phyloP scores from a whole-genome alignment of 2,329 filamentous ascomycete species.

The Pseudogymnoascus sp. region DNA sequence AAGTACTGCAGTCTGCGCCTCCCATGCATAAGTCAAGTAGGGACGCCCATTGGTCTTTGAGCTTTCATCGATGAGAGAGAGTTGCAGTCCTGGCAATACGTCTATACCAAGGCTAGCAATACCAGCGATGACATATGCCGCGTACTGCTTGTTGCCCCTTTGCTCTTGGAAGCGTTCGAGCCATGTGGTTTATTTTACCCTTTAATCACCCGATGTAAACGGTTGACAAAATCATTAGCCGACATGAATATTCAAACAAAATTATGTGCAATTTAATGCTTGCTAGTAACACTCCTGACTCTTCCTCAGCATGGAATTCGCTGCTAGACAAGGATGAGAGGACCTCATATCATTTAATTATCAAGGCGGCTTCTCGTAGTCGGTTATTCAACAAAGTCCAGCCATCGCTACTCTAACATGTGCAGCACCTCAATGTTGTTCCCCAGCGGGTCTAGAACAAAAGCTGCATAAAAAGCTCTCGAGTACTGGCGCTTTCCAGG shows the following conservation, averaged over 20 bases:
- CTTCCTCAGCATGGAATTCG: background rate
- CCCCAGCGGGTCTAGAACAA: slow-evolving; percentile 18
- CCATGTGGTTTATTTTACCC: too few species aligned
- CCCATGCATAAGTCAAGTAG: too few species aligned
- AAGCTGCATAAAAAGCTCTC: slow-evolving; percentile 19
- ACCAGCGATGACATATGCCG: too few species aligned
- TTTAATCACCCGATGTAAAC: too few species aligned
- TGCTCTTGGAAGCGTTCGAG: too few species aligned
- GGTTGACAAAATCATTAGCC: background rate
- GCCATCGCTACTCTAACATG: background rate
- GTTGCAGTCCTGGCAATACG: too few species aligned
- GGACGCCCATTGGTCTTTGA: too few species aligned
- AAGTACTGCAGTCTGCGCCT: background rate
- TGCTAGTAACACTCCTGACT: background rate
- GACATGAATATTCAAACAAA: background rate
- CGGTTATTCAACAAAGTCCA: background rate
- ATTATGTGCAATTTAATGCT: background rate
- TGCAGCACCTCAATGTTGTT: slow-evolving; percentile 18
- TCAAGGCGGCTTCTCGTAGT: background rate
- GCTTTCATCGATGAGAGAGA: too few species aligned
- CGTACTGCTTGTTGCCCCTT: too few species aligned
- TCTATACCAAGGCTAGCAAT: too few species aligned
- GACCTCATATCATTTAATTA: background rate
- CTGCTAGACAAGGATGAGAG: background rate
- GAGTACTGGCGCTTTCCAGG: slow-evolving; percentile 17